phyloP scores from a whole-genome alignment of 371 early-diverging fungal species.

The Zychaea mexicana region DNA sequence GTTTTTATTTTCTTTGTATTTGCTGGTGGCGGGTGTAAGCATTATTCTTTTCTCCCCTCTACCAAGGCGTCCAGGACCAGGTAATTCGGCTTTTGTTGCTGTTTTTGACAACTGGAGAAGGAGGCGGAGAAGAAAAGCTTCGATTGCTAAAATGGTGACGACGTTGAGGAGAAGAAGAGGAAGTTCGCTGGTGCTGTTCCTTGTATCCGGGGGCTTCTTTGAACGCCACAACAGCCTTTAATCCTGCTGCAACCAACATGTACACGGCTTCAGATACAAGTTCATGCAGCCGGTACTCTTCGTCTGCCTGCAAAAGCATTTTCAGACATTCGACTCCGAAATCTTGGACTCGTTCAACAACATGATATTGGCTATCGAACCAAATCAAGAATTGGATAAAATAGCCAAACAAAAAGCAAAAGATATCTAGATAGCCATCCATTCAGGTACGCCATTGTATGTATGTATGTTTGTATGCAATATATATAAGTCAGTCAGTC shows the following conservation, averaged over 20 bases:
- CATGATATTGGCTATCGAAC: conserved; percentile 55
- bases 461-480: neutral
- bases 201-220: conserved; percentile 59
- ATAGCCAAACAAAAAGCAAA: conserved; percentile 42
- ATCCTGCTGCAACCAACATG: conserved; percentile 53
- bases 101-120: neutral
- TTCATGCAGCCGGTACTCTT: conserved; percentile 64
- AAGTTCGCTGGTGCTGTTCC: neutral
- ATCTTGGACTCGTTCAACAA: conserved; percentile 54
- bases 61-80: conserved; percentile 1
- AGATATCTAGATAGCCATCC: conserved; percentile 17
- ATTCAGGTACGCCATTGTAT: neutral
- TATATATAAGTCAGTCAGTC: no score
- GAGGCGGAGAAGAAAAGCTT: neutral
- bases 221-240: conserved; percentile 67
- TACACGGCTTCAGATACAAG: conserved; percentile 57
- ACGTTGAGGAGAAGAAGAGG: neutral
- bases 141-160: neutral
- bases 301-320: conserved; percentile 56
- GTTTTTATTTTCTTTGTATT: neutral
- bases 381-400: conserved; percentile 46
- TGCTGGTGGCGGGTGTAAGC: no score
- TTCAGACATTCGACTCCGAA: conserved; percentile 54
- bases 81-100: neutral
- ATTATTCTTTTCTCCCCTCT: neutral